These are phyloP conservation scores for Aureobasidium sp. DNA, from an alignment of 2,329 filamentous ascomycete genomes.

Conservation along the genomic window DNA sequence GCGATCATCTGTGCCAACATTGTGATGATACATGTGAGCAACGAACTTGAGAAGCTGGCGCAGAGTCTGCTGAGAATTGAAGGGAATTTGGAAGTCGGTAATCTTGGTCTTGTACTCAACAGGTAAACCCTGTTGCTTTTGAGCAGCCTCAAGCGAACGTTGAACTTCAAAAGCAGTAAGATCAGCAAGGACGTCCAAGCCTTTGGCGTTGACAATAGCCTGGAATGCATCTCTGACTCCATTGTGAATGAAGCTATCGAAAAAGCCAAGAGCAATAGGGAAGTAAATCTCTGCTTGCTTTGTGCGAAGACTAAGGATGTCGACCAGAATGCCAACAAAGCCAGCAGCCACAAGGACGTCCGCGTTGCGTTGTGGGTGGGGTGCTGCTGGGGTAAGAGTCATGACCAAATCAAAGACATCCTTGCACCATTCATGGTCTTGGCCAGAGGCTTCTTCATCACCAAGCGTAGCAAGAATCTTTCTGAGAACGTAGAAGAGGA, in stretches of 20 bases:
- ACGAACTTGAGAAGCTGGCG: conserved; percentile 95
- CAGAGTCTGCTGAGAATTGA: conserved; percentile 85
- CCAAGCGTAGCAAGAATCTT: conserved; percentile 82
- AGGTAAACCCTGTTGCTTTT: conserved; percentile 63
- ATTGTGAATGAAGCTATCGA: conserved; percentile 80
- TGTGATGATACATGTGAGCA: conserved; percentile 84
- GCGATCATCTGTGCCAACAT: conserved; percentile 73
- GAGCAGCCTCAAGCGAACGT: conserved; percentile 57
- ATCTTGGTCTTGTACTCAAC: conserved; percentile 65
- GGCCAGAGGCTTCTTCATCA: conserved; percentile 49
- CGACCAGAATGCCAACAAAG: conserved; percentile 80
- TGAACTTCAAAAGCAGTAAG: conserved; percentile 73
- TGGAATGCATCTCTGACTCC: conserved; percentile 72
- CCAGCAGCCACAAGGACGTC: conserved; percentile 82
- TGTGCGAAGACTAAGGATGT: conserved; percentile 78
- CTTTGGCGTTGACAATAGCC: conserved; percentile 70
- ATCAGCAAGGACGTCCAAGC: conserved; percentile 83
- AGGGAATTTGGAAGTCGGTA: conserved; percentile 90
- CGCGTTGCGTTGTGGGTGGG: conserved; percentile 55
- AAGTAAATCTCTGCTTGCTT: conserved; percentile 74
- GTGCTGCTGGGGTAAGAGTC: conserved; percentile 55
- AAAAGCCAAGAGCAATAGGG: conserved; percentile 73
- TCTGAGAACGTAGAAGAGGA: conserved; percentile 84
- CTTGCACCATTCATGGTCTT: conserved; percentile 83
- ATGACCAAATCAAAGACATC: conserved; percentile 81